Conservation (phyloP, 1,139 yeast genomes). For the Debaryomyces singareniensis region DNA sequence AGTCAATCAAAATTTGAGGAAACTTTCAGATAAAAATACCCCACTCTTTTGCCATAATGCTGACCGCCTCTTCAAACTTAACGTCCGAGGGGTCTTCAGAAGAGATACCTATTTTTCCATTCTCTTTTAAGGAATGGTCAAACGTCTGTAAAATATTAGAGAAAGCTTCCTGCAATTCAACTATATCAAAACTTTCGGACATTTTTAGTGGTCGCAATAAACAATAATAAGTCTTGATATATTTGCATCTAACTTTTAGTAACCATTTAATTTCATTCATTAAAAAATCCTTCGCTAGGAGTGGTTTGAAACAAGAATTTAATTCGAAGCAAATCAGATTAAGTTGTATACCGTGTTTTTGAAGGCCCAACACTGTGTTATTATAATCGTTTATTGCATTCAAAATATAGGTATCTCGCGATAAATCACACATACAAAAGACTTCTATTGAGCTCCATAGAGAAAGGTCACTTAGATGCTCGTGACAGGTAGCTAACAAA, state of each 20-base stretch:
- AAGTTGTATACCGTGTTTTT: not conserved
- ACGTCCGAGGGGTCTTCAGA: too few species aligned
- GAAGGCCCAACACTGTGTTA: not conserved
- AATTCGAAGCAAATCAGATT: not conserved
- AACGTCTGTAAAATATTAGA: too few species aligned
- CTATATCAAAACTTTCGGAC: too few species aligned
- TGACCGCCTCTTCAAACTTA: too few species aligned
- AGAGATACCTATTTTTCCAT: too few species aligned
- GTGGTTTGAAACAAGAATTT: not conserved
- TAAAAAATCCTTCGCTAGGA: not conserved
- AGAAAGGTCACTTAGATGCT: conserved; percentile 25
- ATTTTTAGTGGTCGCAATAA: conserved; percentile 2
- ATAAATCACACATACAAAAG: conserved; percentile 1
- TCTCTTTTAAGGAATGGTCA: too few species aligned
- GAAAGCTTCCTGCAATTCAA: too few species aligned
- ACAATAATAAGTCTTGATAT: conserved; percentile 8
- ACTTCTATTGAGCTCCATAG: conserved; percentile 20
- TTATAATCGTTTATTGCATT: conserved; percentile 15
- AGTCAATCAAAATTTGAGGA: too few species aligned
- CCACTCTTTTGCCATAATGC: too few species aligned
- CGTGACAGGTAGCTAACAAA: conserved; percentile 13
- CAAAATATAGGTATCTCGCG: conserved; percentile 17
- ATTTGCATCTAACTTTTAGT: conserved; percentile 8
- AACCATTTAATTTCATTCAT: conserved; percentile 8
- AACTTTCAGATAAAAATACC: too few species aligned